Evolutionary conservation across 768 basidiomycete genomes (phyloP).

Genomic region (Russula virescens): DNA sequence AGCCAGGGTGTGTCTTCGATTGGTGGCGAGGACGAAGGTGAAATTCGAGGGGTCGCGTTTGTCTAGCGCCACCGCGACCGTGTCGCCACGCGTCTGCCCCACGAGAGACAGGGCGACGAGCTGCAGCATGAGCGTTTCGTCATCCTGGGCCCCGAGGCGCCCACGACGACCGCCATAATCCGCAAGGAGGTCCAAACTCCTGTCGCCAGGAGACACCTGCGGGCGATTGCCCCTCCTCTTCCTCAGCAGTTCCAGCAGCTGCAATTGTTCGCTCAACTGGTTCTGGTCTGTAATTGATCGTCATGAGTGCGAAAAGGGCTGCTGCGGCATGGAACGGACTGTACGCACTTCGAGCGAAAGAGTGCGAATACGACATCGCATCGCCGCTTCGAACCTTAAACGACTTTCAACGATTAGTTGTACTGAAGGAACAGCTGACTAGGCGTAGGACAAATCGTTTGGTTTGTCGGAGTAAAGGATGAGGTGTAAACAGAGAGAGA

Average conservation of each 20-base stretch:
- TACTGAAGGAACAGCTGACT: neutral
- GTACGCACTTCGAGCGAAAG: constrained; percentile 16
- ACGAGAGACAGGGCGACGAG: constrained; percentile 19
- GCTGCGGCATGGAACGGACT: neutral
- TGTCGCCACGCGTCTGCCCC: constrained; percentile 18
- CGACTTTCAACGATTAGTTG: neutral
- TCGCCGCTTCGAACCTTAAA: constrained; percentile 9
- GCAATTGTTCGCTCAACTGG: constrained; percentile 18
- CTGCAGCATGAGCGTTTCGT: constrained; percentile 18
- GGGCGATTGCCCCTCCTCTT: neutral
- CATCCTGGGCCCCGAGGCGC: constrained; percentile 15
- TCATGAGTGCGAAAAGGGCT: neutral
- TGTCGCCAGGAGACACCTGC: neutral
- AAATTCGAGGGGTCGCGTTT: constrained; percentile 12
- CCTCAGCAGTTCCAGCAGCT: constrained; percentile 12
- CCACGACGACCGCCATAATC: constrained; percentile 10
- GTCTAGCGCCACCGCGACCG: constrained; percentile 20
- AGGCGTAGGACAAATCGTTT: neutral
- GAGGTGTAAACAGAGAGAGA: constrained; percentile 2
- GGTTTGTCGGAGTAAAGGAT: constrained; percentile 13
- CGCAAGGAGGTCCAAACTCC: constrained; percentile 3
- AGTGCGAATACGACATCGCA: constrained; percentile 17
- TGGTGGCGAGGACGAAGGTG: constrained; percentile 20
- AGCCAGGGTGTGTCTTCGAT: constrained; percentile 1
- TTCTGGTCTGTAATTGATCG: constrained; percentile 10